Percentiles rank a stretch among this genome's conserved stretches.
These are phyloP conservation scores for Penicillium digitatum DNA, from an alignment of 2,329 filamentous ascomycete genomes.

Conservation along the genomic window DNA sequence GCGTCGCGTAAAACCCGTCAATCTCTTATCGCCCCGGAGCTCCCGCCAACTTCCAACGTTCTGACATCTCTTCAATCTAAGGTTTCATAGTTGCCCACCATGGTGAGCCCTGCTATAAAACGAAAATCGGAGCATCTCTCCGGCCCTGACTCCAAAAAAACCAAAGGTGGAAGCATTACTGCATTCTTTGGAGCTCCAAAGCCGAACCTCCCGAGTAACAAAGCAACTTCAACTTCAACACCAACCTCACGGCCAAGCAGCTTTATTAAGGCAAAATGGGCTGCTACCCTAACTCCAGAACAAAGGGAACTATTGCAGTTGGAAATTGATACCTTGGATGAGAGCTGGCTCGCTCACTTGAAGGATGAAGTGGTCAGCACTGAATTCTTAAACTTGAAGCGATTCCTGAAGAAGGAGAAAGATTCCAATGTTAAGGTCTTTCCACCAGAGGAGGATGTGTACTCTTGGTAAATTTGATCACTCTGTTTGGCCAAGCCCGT, in stretches of 20 bases:
- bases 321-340: conserved; percentile 87
- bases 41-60: neutral
- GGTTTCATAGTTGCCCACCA: conserved; percentile 12
- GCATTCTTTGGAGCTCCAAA: conserved; percentile 81
- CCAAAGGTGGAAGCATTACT: conserved; percentile 72
- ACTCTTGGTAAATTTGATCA: conserved; percentile 69
- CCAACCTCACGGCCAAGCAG: conserved; percentile 39
- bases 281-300: conserved; percentile 72
- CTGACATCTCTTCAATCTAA: neutral
- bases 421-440: conserved; percentile 73
- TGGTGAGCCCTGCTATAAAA: conserved; percentile 50
- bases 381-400: conserved; percentile 83
- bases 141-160: conserved; percentile 60
- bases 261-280: conserved; percentile 90
- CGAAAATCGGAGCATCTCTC: conserved; percentile 57
- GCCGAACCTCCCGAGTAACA: conserved; percentile 33
- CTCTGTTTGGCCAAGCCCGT: neutral
- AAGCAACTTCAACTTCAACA: conserved; percentile 19
- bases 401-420: conserved; percentile 76
- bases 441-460: conserved; percentile 82
- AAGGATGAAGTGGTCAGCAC: conserved; percentile 78
- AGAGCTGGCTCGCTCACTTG: conserved; percentile 83
- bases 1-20: conserved; percentile 17
- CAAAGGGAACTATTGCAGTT: conserved; percentile 77
- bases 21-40: conserved; percentile 1